Evolutionary conservation across 2,329 filamentous ascomycete species (phyloP).

Genomic region (Colletotrichum phormii): DNA sequence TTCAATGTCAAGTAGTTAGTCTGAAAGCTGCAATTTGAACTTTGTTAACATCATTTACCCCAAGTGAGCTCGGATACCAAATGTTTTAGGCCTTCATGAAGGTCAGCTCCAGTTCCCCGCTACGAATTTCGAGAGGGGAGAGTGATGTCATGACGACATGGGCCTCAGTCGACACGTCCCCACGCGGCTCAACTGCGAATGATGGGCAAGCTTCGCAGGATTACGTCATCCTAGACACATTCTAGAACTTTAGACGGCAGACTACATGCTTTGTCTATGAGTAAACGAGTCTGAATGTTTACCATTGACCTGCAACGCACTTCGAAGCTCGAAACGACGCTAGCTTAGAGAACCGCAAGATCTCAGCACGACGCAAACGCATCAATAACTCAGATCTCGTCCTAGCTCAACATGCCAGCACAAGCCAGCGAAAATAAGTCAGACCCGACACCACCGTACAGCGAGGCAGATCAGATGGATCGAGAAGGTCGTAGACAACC

Average conservation of each 20-base stretch:
- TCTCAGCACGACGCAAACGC: not conserved
- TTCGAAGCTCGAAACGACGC: not conserved
- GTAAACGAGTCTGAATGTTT: not conserved
- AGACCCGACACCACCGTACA: not conserved
- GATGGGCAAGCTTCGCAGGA: not conserved
- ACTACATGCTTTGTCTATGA: not conserved
- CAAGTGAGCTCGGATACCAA: not conserved
- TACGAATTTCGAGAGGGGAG: not conserved
- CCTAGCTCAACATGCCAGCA: not conserved
- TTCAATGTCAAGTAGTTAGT: not conserved
- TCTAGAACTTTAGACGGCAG: slow-evolving; percentile 6
- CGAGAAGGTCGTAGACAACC: not conserved
- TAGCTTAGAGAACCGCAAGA: not conserved
- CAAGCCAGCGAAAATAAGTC: not conserved
- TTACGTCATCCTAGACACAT: slow-evolving; percentile 21
- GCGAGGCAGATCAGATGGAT: not conserved
- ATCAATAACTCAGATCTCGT: not conserved
- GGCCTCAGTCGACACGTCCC: not conserved
- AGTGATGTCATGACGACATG: slow-evolving; percentile 32
- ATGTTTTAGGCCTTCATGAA: not conserved
- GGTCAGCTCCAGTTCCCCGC: not conserved
- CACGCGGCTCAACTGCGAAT: not conserved
- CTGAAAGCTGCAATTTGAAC: not conserved
- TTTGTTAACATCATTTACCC: no score
- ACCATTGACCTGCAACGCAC: not conserved